Percentiles rank a stretch among this genome's conserved stretches.
Conservation (phyloP, 495 filamentous ascomycete genomes). For the Penicillium macrosclerotiorum region DNA sequence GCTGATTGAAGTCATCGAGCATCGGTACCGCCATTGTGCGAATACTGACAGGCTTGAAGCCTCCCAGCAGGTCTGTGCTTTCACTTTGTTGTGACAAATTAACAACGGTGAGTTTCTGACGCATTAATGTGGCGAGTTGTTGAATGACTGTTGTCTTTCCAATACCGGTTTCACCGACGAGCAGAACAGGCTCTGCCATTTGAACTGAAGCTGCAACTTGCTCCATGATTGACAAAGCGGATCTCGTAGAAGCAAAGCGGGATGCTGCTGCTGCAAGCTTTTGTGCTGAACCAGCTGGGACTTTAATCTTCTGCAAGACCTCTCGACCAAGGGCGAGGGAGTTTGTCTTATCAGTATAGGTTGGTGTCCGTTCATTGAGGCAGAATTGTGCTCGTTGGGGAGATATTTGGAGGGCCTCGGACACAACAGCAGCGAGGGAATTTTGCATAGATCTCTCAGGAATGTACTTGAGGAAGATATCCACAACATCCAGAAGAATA, state of each 20-base stretch:
- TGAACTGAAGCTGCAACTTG: constrained; percentile 79
- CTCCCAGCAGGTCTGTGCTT: constrained; percentile 85
- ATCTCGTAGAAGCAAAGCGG: constrained; percentile 45
- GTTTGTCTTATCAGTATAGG: constrained; percentile 55
- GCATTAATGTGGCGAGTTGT: constrained; percentile 77
- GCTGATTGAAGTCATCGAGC: constrained; percentile 87
- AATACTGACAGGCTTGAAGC: constrained; percentile 92
- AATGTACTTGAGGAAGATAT: constrained; percentile 80
- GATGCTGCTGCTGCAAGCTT: constrained; percentile 36
- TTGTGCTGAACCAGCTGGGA: constrained; percentile 33
- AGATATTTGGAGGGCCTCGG: constrained; percentile 81
- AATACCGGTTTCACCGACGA: constrained; percentile 97
- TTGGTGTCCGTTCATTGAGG: constrained; percentile 64
- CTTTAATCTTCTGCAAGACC: constrained; percentile 44
- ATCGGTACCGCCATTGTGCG: constrained; percentile 84
- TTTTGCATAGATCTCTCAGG: constrained; percentile 61
- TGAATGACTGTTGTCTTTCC: constrained; percentile 97
- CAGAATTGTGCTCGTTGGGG: constrained; percentile 72
- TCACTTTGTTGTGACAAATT: constrained; percentile 98
- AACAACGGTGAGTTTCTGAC: constrained; percentile 80
- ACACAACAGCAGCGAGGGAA: constrained; percentile 64
- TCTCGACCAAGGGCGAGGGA: constrained; percentile 67
- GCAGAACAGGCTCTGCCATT: constrained; percentile 80
- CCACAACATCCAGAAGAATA: constrained; percentile 86
- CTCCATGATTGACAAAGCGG: constrained; percentile 59